phyloP scores from a whole-genome alignment of 2,329 filamentous ascomycete species.

The Hirsutella rhossiliensis region DNA sequence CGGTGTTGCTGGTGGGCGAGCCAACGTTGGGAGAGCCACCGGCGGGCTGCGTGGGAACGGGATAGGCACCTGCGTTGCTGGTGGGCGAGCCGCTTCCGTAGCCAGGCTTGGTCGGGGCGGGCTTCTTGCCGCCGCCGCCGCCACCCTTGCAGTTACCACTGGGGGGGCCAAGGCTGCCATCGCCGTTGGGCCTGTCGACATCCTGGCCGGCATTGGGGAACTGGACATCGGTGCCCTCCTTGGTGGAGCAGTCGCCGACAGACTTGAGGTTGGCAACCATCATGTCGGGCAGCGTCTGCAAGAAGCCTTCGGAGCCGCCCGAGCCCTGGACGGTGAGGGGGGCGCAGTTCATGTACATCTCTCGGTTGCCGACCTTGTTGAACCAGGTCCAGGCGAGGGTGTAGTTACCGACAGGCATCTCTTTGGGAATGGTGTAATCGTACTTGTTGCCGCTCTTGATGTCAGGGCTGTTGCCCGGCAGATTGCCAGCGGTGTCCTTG shows the following conservation, averaged over 20 bases:
- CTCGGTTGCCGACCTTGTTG: constrained; percentile 83
- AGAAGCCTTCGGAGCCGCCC: constrained; percentile 36
- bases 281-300: constrained; percentile 55
- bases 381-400: constrained; percentile 91
- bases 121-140: constrained; percentile 4
- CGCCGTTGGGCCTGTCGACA: constrained; percentile 34
- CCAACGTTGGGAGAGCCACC: too few species aligned
- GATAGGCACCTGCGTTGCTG: too few species aligned
- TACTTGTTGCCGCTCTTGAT: constrained; percentile 42
- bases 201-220: constrained; percentile 52
- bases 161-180: constrained; percentile 1
- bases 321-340: constrained; percentile 52
- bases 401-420: constrained; percentile 63
- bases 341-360: constrained; percentile 97
- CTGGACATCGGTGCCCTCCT: constrained; percentile 35
- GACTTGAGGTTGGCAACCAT: constrained; percentile 51
- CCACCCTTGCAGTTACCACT: constrained; percentile 12
- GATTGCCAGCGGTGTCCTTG: constrained; percentile 42
- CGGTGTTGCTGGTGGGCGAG: too few species aligned
- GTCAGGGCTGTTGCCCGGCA: constrained; percentile 33
- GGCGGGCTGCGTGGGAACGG: too few species aligned
- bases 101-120: background rate
- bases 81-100: too few species aligned
- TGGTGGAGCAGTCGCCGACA: constrained; percentile 38
- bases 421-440: constrained; percentile 57